Conservation (phyloP, 306 rosid genomes). For the Citrullus colocynthis region DNA sequence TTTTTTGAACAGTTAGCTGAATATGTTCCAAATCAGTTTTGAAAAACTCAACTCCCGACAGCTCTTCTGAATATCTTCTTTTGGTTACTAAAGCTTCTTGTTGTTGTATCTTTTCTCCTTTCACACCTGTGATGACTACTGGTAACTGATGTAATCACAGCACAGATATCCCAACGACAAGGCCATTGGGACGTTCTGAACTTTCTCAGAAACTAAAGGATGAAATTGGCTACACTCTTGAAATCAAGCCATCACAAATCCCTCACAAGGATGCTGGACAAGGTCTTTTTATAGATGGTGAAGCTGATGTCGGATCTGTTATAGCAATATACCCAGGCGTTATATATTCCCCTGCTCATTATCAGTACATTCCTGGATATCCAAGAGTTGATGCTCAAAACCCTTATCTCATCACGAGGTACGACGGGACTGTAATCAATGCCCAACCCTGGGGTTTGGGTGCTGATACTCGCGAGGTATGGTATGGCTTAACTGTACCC, state of each 20-base stretch:
- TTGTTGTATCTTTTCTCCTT: not conserved
- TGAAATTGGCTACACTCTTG: conserved; percentile 59
- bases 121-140: conserved; percentile 9
- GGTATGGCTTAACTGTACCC: conserved; percentile 32
- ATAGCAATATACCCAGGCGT: conserved; percentile 81
- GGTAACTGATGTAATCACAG: conserved; percentile 36
- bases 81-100: not conserved
- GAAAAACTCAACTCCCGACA: not conserved
- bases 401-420: conserved; percentile 80
- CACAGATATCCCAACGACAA: conserved; percentile 61
- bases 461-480: conserved; percentile 42
- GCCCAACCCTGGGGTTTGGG: conserved; percentile 86
- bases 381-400: conserved; percentile 65
- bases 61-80: not conserved
- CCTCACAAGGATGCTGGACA: conserved; percentile 67
- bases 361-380: conserved; percentile 84
- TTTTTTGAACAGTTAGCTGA: not conserved
- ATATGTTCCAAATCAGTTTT: not conserved
- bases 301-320: conserved; percentile 59
- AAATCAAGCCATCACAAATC: conserved; percentile 58
- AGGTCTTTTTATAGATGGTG: conserved; percentile 68
- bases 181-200: conserved; percentile 36
- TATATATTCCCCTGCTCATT: conserved; percentile 67
- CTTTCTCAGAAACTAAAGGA: conserved; percentile 53
- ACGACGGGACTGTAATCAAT: conserved; percentile 67